Conservation (phyloP, 768 basidiomycete species). For the Arthromyces matolae region DNA sequence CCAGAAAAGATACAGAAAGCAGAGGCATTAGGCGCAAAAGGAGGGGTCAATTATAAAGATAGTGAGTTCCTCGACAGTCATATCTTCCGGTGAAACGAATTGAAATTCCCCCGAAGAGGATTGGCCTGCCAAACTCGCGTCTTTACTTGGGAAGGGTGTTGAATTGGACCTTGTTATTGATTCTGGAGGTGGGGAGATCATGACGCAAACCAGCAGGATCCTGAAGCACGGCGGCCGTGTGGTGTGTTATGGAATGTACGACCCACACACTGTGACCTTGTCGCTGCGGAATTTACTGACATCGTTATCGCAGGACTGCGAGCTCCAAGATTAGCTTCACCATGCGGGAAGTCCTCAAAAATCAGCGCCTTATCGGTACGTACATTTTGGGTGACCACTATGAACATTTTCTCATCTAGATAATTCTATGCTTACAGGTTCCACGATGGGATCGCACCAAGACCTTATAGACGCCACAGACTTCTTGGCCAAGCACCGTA, state of each 20-base stretch:
- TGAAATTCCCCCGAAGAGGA: slow-evolving; percentile 28
- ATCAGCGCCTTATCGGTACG: slow-evolving; percentile 70
- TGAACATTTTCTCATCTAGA: too few relatives aligned
- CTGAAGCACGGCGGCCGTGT: slow-evolving; percentile 58
- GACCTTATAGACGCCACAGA: slow-evolving; percentile 70
- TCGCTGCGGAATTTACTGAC: neutral
- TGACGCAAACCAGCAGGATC: slow-evolving; percentile 42
- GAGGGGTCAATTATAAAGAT: slow-evolving; percentile 72
- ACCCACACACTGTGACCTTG: neutral
- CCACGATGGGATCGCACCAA: slow-evolving; percentile 78
- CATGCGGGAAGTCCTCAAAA: slow-evolving; percentile 75
- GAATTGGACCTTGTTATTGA: slow-evolving; percentile 63
- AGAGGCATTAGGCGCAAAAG: slow-evolving; percentile 63
- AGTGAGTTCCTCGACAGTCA: slow-evolving; percentile 34
- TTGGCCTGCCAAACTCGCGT: slow-evolving; percentile 49
- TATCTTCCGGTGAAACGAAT: neutral
- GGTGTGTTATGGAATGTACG: slow-evolving; percentile 66
- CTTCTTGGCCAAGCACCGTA: slow-evolving; percentile 62
- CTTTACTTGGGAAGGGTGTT: slow-evolving; percentile 35
- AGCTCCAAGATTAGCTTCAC: slow-evolving; percentile 57
- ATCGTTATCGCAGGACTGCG: slow-evolving; percentile 48
- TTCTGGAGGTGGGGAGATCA: slow-evolving; percentile 66
- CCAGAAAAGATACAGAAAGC: slow-evolving; percentile 69
- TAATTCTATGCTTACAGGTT: slow-evolving; percentile 45
- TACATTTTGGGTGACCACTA: too few relatives aligned